Evolutionary conservation across 495 filamentous ascomycete genomes (phyloP), one percentile per base, ranked within the genome.

Genomic region (Sabuloglossum arenarium): DNA sequence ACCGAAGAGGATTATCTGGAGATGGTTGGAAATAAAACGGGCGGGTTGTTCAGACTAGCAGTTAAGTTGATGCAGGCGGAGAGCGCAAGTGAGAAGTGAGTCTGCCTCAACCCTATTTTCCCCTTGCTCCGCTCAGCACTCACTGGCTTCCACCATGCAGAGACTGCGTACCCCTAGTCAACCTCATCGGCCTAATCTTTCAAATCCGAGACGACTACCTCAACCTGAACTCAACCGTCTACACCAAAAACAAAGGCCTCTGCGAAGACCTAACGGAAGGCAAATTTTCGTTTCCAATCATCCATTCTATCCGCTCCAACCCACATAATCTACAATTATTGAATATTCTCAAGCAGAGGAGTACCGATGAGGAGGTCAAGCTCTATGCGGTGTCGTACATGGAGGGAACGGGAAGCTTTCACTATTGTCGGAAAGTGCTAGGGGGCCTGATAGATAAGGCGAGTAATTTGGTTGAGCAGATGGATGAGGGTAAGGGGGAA

Each of bases 21-120:
- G 67, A 98, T 98, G 91, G 93, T 98, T 43, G 80, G 81, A 60
- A 97, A 97, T 70, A 97, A 99, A 69, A 99, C 91, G 3, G 91
- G 91, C 27, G 91, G 91, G 1, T 76, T 99, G 9, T 97, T 99
- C 74, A 79, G 91, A 52, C 74, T 99, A 11, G 91, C 88, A 25
- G 80, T 97, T 59, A 91, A 94, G 67, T 73, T 99, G 29, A 97
- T 99, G 91, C 88, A 95, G 67, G 87, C 87, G 29, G 86, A 94
- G 66, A 86, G 83, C 59, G 67, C 69, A 25, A 73, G 72, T 43
- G 68, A 69, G 16, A 76, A 74, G 68, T 80, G 75, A 55, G 67
- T 56, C 34, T 28, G 30, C 42, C 53, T 21, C 16, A n/a, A 8
- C 19, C 23, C n/a, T n/a, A n/a, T n/a, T 51, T 42, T 45, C 1